These are phyloP conservation scores for Penicillium crustosum DNA, from an alignment of 2,329 filamentous ascomycete genomes.

Conservation along the genomic window DNA sequence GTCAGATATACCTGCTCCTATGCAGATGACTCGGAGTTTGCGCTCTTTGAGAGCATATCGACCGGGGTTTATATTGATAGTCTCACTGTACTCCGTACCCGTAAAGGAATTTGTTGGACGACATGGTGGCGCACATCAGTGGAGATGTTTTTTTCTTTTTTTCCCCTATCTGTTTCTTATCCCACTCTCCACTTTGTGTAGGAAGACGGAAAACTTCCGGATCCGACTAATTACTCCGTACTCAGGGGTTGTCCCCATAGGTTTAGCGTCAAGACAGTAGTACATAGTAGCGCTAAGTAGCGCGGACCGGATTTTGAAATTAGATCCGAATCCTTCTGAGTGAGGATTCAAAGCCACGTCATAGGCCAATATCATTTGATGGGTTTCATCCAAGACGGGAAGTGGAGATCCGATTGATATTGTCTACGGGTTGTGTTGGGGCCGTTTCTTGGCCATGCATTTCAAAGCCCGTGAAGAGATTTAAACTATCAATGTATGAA, in stretches of 20 bases:
- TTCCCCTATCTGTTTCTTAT: neutral
- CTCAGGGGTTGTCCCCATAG: neutral
- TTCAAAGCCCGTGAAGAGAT: neutral
- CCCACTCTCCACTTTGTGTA: neutral
- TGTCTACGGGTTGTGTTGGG: neutral
- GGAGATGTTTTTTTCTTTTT: neutral
- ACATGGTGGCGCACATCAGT: neutral
- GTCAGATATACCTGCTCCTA: neutral
- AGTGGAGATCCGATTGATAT: neutral
- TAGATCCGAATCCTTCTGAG: neutral
- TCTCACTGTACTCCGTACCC: too few relatives aligned
- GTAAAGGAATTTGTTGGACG: neutral
- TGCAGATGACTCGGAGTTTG: neutral
- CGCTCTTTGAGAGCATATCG: neutral
- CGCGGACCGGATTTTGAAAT: neutral
- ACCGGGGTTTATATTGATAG: neutral
- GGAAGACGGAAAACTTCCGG: neutral
- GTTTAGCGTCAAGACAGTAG: neutral
- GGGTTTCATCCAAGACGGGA: neutral
- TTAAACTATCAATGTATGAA: neutral
- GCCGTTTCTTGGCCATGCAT: neutral
- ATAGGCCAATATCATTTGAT: neutral
- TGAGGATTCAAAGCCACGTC: neutral
- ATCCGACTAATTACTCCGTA: neutral
- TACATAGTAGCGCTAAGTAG: neutral